Evolutionary conservation across 75 land plant genomes (phyloP), one percentile per base, ranked within the genome.

Genomic region (Cryptomeria japonica): DNA sequence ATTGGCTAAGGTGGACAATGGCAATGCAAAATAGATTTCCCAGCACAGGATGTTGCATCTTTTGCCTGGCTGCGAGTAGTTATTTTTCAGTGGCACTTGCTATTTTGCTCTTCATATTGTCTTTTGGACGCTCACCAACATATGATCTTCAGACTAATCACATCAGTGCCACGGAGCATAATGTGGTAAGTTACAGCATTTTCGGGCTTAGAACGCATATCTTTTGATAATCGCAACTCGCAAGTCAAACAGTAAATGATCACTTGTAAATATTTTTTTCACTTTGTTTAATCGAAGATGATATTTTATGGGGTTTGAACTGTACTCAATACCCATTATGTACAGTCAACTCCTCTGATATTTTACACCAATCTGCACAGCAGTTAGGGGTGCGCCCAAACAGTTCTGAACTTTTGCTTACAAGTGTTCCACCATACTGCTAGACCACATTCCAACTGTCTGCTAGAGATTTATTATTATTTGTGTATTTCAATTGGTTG

Each of bases 71-170:
- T n/a, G 47, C 10, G 15, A 82, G 51, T 82, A 82, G 84, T 44
- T 82, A 82, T 44, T 51, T 46, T 82, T 82, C 84, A 10, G 34
- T 44, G n/a, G 84, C 34, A n/a, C 51, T 82, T 3, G 84, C 84
- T 82, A 82, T 82, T n/a, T 44, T 82, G 51, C 49, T 82, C 32
- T 82, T 82, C 51, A 39, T 32, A 25, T 82, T 82, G 11, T 46
- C 47, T 44, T 82, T 82, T 82, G 47, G 44, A 44, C 31, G 84
- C 9, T 44, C 28, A 51, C 49, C 84, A 19, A 28, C 84, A 82
- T 32, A 82, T 80, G 31, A 39, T 28, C 83, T 16, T 25, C 49
- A 44, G 2, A 14, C 34, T 75, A 28, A n/a, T 5, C 84, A 28
- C 5, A 82, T 82, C 47, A 44, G 46, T 46, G 49, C 13, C 49